Evolutionary conservation across 768 basidiomycete species (phyloP).

Genomic region (Trametes elegans): DNA sequence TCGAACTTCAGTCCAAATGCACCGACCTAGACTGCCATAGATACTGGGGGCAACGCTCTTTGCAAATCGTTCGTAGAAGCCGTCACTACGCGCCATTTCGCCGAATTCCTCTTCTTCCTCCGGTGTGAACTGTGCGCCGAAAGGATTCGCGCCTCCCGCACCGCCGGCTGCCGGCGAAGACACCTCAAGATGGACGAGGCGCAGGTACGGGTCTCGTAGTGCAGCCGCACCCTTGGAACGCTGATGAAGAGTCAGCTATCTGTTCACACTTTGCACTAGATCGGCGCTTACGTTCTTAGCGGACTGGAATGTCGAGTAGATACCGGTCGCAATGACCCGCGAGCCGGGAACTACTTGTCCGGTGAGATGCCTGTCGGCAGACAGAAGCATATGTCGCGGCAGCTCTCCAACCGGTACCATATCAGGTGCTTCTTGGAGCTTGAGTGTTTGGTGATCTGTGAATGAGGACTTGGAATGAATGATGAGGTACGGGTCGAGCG

Average conservation of each 20-base stretch:
- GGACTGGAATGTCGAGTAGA: conserved; percentile 95
- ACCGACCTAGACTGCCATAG: conserved; percentile 85
- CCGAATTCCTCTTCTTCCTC: conserved; percentile 98
- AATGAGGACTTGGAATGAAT: conserved; percentile 93
- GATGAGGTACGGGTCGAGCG: conserved; percentile 93
- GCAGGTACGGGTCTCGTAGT: conserved; percentile 90
- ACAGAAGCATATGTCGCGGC: conserved; percentile 91
- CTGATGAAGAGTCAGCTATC: conserved; percentile 33
- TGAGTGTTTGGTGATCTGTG: conserved; percentile 93
- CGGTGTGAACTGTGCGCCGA: conserved; percentile 85
- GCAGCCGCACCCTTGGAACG: conserved; percentile 85
- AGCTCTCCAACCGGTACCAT: conserved; percentile 99
- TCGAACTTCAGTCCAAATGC: too few species aligned
- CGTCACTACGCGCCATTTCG: conserved; percentile 84
- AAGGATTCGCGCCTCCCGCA: conserved; percentile 74
- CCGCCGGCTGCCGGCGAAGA: conserved; percentile 74
- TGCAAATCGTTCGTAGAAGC: conserved; percentile 91
- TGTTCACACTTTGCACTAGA: not conserved
- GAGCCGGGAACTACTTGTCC: conserved; percentile 95
- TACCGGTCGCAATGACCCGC: conserved; percentile 92
- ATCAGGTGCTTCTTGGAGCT: conserved; percentile 97
- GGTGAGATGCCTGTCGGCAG: conserved; percentile 86
- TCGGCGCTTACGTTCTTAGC: conserved; percentile 65
- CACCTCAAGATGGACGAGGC: conserved; percentile 88
- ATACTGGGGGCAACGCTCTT: conserved; percentile 96